These are phyloP conservation scores for Isatis tinctoria DNA, from an alignment of 345 rosid species.

Conservation along the genomic window DNA sequence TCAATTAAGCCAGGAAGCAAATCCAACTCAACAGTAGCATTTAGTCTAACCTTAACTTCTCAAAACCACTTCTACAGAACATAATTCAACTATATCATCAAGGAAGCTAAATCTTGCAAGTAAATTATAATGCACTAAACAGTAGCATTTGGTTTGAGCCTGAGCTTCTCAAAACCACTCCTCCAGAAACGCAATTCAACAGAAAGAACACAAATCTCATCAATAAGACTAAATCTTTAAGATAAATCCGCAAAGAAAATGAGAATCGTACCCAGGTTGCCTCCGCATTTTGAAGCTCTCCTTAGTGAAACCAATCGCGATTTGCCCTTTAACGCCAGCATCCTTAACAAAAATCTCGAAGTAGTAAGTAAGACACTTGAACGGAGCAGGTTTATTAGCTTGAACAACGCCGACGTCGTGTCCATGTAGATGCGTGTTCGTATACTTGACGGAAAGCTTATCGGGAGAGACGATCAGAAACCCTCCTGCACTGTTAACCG, in stretches of 20 bases:
- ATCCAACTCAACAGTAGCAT: too few relatives aligned
- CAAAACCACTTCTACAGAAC: neutral
- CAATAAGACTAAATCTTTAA: neutral
- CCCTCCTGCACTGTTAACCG: slow-evolving; percentile 83
- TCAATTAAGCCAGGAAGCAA: too few relatives aligned
- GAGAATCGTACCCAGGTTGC: slow-evolving; percentile 71
- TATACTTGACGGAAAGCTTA: slow-evolving; percentile 76
- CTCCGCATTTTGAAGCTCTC: slow-evolving; percentile 81
- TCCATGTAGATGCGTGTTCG: slow-evolving; percentile 55
- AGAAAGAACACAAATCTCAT: neutral
- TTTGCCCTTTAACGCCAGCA: slow-evolving; percentile 70
- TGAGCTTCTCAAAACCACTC: too few relatives aligned
- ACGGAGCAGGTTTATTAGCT: slow-evolving; percentile 77
- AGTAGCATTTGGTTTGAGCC: too few relatives aligned
- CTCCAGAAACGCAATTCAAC: too few relatives aligned
- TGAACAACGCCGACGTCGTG: slow-evolving; percentile 90
- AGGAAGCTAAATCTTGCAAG: neutral
- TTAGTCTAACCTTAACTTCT: neutral
- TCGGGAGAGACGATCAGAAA: slow-evolving; percentile 74
- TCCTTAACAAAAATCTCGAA: slow-evolving; percentile 85
- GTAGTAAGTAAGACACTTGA: slow-evolving; percentile 69
- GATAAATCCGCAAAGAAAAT: neutral
- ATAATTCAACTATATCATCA: neutral
- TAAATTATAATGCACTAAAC: too few relatives aligned
- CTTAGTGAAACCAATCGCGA: slow-evolving; percentile 81